These are phyloP conservation scores for Cicer yamashitae DNA, from an alignment of 306 rosid species.

Conservation along the genomic window DNA sequence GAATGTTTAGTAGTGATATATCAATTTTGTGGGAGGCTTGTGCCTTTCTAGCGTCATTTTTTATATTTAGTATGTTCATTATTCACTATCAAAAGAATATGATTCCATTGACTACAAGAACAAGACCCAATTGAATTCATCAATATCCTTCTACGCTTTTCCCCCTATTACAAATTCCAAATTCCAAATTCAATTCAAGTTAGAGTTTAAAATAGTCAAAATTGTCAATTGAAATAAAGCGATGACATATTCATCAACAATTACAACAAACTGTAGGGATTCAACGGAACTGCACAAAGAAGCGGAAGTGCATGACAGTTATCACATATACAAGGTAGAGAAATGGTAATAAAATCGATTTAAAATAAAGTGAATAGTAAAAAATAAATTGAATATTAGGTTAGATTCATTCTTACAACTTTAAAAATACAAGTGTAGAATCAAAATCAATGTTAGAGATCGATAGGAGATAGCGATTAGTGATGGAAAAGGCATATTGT, in stretches of 20 bases:
- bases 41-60: not conserved
- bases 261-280: slow-evolving; percentile 9
- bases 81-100: slow-evolving; percentile 16
- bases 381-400: too few species aligned
- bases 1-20: not conserved
- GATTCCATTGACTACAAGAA: slow-evolving; percentile 1
- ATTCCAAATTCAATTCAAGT: not conserved
- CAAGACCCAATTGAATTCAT: not conserved
- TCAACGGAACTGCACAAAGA: slow-evolving; percentile 12
- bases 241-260: not conserved
- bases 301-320: not conserved
- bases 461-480: too few species aligned
- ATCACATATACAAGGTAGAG: too few species aligned
- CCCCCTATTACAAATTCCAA: not conserved
- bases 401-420: too few species aligned
- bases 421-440: too few species aligned
- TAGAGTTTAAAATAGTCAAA: slow-evolving; percentile 1
- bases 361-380: too few species aligned
- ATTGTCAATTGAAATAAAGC: not conserved
- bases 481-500: too few species aligned
- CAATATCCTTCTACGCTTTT: not conserved
- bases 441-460: too few species aligned
- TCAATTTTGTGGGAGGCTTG: slow-evolving; percentile 1
- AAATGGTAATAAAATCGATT: too few species aligned
- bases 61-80: not conserved